phyloP scores from a whole-genome alignment of 2,329 filamentous ascomycete genomes.

The Penicillium nordicum region DNA sequence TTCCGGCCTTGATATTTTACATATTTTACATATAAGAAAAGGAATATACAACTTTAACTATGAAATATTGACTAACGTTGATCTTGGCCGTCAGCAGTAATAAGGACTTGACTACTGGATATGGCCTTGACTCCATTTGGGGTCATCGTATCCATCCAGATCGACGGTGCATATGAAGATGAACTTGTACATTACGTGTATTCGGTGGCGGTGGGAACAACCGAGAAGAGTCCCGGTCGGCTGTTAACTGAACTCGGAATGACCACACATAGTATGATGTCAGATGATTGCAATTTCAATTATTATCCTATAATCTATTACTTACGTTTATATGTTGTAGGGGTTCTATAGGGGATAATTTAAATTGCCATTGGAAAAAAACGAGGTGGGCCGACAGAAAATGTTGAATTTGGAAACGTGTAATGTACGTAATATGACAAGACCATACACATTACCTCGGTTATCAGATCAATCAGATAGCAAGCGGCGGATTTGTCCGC shows the following conservation, averaged over 20 bases:
- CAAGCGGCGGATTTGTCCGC: background rate
- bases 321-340: background rate
- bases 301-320: background rate
- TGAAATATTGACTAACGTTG: background rate
- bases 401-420: background rate
- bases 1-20: background rate
- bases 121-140: constrained; percentile 4
- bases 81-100: constrained; percentile 1
- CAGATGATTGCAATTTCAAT: background rate
- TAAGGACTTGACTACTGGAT: constrained; percentile 13
- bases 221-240: constrained; percentile 7
- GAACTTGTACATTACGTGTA: background rate
- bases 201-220: background rate
- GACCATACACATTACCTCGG: constrained; percentile 5
- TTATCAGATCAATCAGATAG: constrained; percentile 15
- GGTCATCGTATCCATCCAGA: constrained; percentile 16
- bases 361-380: background rate
- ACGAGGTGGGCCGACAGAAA: background rate
- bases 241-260: background rate
- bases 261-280: background rate
- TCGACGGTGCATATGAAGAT: constrained; percentile 19
- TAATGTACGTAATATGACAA: background rate
- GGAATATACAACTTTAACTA: too few relatives aligned
- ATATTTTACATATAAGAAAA: background rate
- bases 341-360: background rate